Percentiles rank a stretch among this genome's conserved stretches.
phyloP scores from a whole-genome alignment of 352 stramenopile genomes.

The Phytophthora multivora region DNA sequence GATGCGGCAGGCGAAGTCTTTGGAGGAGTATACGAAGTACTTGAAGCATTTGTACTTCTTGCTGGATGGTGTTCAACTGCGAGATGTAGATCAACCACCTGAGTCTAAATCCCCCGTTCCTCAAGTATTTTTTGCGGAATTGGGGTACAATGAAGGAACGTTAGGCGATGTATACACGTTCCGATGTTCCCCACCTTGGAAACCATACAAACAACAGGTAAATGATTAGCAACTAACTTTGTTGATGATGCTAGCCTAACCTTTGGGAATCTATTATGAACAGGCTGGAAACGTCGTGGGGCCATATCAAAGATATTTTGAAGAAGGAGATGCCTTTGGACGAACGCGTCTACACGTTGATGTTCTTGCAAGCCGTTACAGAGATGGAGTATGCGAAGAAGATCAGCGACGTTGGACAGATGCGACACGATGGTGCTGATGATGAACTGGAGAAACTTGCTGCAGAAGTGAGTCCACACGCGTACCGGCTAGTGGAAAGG shows the following conservation, averaged over 20 bases:
- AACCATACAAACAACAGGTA: conserved; percentile 12
- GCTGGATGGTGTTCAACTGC: neutral
- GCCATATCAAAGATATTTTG: conserved; percentile 2
- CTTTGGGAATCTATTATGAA: neutral
- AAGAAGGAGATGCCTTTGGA: neutral
- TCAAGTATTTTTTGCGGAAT: neutral
- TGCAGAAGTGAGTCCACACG: neutral
- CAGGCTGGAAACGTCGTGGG: neutral
- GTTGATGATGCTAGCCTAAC: no score
- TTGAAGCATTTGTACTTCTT: neutral
- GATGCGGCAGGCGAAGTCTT: neutral
- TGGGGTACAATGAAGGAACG: neutral
- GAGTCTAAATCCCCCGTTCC: neutral
- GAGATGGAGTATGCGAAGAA: conserved; percentile 13
- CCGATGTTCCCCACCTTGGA: conserved; percentile 1
- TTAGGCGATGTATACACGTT: conserved; percentile 4
- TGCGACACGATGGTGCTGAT: conserved; percentile 3
- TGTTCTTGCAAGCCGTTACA: conserved; percentile 1
- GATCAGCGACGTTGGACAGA: conserved; percentile 1
- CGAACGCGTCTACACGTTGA: conserved; percentile 5
- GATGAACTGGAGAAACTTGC: neutral
- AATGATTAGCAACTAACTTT: no score
- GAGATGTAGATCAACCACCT: neutral
- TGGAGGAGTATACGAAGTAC: conserved; percentile 1
- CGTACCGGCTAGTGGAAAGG: neutral